Evolutionary conservation across 140 eudicot genomes (phyloP), one percentile per base, ranked within the genome.

Genomic region (Bidens hawaiensis): DNA sequence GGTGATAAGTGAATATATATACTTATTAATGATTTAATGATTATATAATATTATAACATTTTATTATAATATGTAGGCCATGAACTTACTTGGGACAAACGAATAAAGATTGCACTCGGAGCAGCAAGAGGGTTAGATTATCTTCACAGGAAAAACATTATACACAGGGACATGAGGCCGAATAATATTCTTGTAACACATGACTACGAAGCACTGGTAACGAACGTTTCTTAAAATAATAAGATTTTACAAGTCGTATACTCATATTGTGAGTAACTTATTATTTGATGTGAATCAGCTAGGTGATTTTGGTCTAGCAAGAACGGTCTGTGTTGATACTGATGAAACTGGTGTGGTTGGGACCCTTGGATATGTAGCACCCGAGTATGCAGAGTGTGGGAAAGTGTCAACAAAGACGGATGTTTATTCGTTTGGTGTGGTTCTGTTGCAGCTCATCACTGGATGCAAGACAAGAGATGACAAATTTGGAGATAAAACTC

Each of bases 301-400:
- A 30, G 94, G 96, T 76, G 94, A 88, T 65, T 84, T 84, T 38
- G 95, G 95, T 31, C 86, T 87, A 50, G 95, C 95, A 41, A 77
- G 78, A 51, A 75, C 73, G 14, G 69, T 62, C 14, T 72, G 74
- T 30, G 84, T 64, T 60, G 78, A 70, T 41, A 51, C 69, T 16
- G 87, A 76, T 18, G 76, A 68, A 40, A 77, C 75, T 13, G 70
- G 82, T 13, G 81, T 88, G 71, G 94, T 88, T 45, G 94, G 94
- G 36, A 88, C 96, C 23, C 76, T 88, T 38, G 94, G 94, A 60
- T 88, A 88, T 38, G 60, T 87, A 49, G 93, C 95, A 51, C 95
- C 95, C 0, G 96, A 87, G 71, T 84, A 87, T 12, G 96, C 89
- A 38, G 86, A 83, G 65, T 73, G 47, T 55, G 96, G 96, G 15